Percentiles rank a stretch among this genome's conserved stretches.
Evolutionary conservation across 306 rosid species (phyloP).

Genomic region (Trifolium repens): DNA sequence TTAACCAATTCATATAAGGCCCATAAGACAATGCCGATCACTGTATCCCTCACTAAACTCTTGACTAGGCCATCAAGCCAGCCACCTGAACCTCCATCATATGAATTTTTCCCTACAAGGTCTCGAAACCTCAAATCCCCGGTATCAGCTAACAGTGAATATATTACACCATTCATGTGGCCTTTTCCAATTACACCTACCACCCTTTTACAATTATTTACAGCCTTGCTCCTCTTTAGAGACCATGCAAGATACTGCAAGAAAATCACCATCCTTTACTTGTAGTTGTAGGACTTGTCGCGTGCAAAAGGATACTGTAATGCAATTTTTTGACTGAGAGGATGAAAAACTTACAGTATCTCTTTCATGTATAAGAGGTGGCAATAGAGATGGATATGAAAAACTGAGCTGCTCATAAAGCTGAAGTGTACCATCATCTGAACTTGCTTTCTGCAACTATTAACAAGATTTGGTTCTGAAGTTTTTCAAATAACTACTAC

Average conservation of each 20-base stretch:
- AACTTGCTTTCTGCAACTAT: constrained; percentile 59
- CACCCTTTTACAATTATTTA: constrained; percentile 76
- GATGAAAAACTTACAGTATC: constrained; percentile 67
- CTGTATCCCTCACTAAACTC: constrained; percentile 70
- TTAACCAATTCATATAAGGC: constrained; percentile 62
- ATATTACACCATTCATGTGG: constrained; percentile 86
- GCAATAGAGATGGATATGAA: constrained; percentile 77
- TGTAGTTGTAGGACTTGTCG: background rate
- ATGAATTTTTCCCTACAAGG: constrained; percentile 60
- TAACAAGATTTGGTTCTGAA: background rate
- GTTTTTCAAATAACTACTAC: constrained; percentile 12
- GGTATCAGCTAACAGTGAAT: constrained; percentile 65
- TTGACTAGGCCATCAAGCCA: constrained; percentile 54
- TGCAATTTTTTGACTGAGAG: constrained; percentile 13
- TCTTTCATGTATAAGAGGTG: constrained; percentile 89
- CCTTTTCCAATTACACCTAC: constrained; percentile 95
- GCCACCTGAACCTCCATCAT: constrained; percentile 37
- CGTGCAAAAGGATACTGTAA: background rate
- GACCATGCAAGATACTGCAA: constrained; percentile 95
- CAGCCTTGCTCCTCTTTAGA: constrained; percentile 88
- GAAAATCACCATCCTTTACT: constrained; percentile 12
- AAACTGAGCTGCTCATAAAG: constrained; percentile 81
- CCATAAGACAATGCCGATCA: constrained; percentile 75
- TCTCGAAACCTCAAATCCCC: constrained; percentile 78
- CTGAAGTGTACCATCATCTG: constrained; percentile 61